Base-by-base conservation (phyloP, 805 yeast species). In the Cyberlindnera galapagoensis region DNA sequence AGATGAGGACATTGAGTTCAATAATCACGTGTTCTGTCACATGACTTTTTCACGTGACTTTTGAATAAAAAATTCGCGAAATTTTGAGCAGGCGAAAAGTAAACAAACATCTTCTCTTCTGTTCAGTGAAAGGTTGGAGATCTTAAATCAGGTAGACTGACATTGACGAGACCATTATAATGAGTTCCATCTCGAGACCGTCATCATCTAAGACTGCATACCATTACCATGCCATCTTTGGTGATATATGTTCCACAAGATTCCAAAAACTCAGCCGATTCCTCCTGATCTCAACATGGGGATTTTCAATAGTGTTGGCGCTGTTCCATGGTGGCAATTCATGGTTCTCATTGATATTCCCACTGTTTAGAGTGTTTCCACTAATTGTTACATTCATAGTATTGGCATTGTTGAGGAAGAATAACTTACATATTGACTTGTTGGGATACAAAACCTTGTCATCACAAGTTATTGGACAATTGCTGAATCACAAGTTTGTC, bases 241-340 rank as follows among this genome's bases (percentile, higher is more conserved):
- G 63, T 15, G 66, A 61, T 36, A 49, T 64, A 6, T 63, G 67
- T 36, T 54, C 60, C 25, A 50, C 62, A 1, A 49, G 70, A 23
- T 63, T 65, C 31, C 60, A 58, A 25, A 62, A 59, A 39, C 47
- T 64, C 18, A 57, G 61, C 1, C 54, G 65, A 21, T 49, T 63
- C 31, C 44, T 62, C 8, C 41, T 53, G 21, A 54, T 56, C 8
- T 33, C 49, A 4, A 41, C 63, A 1, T 39, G 62, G 42, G 28
- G 47, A 0, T 40, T 58, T 13, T 43, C 57, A 2, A 14, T 59
- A 4, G 9, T 53, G 2, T 25, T 54, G 7, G 45, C 57, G 2
- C 8, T 51, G 4, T 43, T 55, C 3, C 42, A 49, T 3, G 37
- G 43, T 15, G 27, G 35, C 4, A 41, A 57, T 3, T 44, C 54